phyloP scores from a whole-genome alignment of 2,329 filamentous ascomycete species.

The Penicillium decumbens region DNA sequence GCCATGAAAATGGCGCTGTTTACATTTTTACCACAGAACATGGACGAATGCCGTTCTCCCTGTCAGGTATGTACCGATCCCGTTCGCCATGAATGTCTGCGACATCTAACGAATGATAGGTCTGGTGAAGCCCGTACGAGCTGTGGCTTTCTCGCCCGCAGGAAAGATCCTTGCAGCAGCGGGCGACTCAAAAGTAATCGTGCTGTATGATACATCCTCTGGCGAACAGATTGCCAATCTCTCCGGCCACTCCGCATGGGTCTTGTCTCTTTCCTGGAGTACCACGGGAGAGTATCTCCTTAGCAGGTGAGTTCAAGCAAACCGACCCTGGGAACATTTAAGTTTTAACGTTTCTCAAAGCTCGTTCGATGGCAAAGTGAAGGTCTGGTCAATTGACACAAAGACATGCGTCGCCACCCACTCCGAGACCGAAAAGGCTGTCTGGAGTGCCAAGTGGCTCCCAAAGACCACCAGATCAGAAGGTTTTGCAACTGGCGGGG shows the following conservation, averaged over 20 bases:
- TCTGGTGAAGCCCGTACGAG: slow-evolving; percentile 78
- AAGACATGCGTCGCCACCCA: slow-evolving; percentile 85
- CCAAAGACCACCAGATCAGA: slow-evolving; percentile 60
- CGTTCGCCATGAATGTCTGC: not conserved
- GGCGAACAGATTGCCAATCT: slow-evolving; percentile 90
- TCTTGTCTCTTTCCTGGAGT: slow-evolving; percentile 89
- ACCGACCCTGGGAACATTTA: not conserved
- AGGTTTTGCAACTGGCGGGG: slow-evolving; percentile 76
- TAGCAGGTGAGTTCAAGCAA: slow-evolving; percentile 55
- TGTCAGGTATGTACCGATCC: slow-evolving; percentile 59
- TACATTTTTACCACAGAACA: slow-evolving; percentile 95
- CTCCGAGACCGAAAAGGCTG: slow-evolving; percentile 76
- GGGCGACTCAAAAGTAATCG: slow-evolving; percentile 82
- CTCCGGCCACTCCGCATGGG: slow-evolving; percentile 75
- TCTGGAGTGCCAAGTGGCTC: slow-evolving; percentile 83
- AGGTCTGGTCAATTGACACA: slow-evolving; percentile 89
- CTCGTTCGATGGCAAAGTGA: slow-evolving; percentile 87
- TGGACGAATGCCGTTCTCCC: slow-evolving; percentile 75
- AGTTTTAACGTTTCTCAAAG: slow-evolving; percentile 34
- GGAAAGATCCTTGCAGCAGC: slow-evolving; percentile 81
- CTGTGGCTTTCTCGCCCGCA: slow-evolving; percentile 81
- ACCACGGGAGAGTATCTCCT: slow-evolving; percentile 86
- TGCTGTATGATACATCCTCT: slow-evolving; percentile 84
- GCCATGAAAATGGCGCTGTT: slow-evolving; percentile 84
- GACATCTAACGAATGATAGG: slow-evolving; percentile 48